phyloP scores from a whole-genome alignment of 163 green algal species.

The Scenedesmus sp. region DNA sequence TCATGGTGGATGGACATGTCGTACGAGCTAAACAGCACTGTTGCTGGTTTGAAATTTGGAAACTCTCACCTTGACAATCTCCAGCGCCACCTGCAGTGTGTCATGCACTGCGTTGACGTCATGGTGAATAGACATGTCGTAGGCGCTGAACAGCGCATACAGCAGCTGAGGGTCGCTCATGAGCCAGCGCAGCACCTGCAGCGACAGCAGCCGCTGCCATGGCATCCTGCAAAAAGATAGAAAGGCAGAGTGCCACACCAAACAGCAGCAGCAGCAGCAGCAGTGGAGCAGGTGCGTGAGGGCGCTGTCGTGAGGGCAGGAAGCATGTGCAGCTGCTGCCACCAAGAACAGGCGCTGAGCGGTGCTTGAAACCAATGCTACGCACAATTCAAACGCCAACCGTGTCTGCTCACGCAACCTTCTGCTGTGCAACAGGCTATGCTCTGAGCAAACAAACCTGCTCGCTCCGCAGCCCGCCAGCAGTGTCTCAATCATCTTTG shows the following conservation, averaged over 20 bases:
- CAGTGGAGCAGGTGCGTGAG: background rate
- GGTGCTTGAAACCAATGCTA: too few relatives aligned
- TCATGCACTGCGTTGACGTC: conserved; percentile 63
- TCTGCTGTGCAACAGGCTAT: too few relatives aligned
- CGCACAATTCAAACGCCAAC: too few relatives aligned
- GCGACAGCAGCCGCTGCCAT: conserved; percentile 67
- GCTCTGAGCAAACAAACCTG: background rate
- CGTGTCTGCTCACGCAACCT: too few relatives aligned
- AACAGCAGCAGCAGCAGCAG: background rate
- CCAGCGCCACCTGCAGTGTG: conserved; percentile 37
- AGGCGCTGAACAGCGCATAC: conserved; percentile 72
- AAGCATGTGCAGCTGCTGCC: too few relatives aligned
- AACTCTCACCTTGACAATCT: conserved; percentile 19
- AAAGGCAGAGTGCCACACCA: too few relatives aligned
- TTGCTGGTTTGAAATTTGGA: too few relatives aligned
- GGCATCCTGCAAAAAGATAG: conserved; percentile 20
- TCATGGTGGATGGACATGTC: conserved; percentile 68
- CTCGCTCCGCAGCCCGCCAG: conserved; percentile 27
- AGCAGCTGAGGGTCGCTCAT: conserved; percentile 58
- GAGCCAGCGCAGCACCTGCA: conserved; percentile 61
- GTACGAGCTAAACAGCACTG: conserved; percentile 70
- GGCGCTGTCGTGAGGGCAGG: too few relatives aligned
- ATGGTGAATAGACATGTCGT: conserved; percentile 70
- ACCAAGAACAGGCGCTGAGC: too few relatives aligned
- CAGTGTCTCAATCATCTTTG: conserved; percentile 47